Evolutionary conservation across 768 basidiomycete species (phyloP), one percentile per base, ranked within the genome.

Genomic region (Boletus tomentosulus): DNA sequence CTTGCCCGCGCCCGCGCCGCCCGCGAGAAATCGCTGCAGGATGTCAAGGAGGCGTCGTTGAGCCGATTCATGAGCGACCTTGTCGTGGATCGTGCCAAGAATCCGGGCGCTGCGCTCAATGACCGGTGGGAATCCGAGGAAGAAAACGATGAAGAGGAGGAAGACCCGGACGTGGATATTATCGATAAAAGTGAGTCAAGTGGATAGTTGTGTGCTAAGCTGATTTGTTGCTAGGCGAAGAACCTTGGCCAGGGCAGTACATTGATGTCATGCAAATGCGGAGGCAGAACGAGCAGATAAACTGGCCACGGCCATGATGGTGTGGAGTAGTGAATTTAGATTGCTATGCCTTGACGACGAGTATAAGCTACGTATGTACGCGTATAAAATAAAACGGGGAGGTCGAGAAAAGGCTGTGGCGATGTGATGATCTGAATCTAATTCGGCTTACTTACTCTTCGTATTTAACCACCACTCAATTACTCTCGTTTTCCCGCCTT

Each of bases 51-150:
- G 25, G 92, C 92, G 51, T 90, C 87, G 0, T 76, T 95, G 74
- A 79, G 77, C 60, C 76, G 87, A 43, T 69, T 93, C 55, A 84
- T 95, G 85, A 76, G 80, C 51, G 93, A 95, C 68, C 80, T 95
- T 33, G 76, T 77, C 7, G 78, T 95, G 35, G 90, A 92, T 73
- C 82, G 81, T 24, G 78, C 74, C 46, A 75, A 71, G 58, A 83
- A 89, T 65, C 88, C 89, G 1, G 72, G 71, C 13, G 77, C 73
- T 24, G 80, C 80, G 12, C 59, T 75, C 51, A 66, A 70, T 13
- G 89, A 89, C 65, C 76, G 71, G 41, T 90, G 87, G 86, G 81
- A 85, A 57, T 75, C 76, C 3, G 75, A 78, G 11, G 79, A 76
- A 19, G 82, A 82, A 31, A 77, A 77, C 9, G 80, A 79, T 9